phyloP scores from a whole-genome alignment of 208 protist genomes.

The Crithidia fasciculata region DNA sequence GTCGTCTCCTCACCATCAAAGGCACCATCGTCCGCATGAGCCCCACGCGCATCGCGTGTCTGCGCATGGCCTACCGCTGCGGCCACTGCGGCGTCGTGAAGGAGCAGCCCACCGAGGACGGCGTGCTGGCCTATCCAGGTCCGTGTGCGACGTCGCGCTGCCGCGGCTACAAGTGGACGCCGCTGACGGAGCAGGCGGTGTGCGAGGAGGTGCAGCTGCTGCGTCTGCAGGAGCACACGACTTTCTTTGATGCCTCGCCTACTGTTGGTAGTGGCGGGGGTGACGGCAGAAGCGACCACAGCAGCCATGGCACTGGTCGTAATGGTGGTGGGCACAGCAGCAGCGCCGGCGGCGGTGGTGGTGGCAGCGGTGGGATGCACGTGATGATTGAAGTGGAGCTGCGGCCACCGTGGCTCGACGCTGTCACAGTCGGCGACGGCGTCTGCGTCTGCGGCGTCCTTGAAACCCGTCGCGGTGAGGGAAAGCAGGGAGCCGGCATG shows the following conservation, averaged over 20 bases:
- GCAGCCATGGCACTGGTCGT: constrained; percentile 1
- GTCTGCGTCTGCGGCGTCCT: constrained; percentile 74
- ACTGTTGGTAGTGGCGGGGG: not conserved
- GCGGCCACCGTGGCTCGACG: constrained; percentile 67
- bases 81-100: constrained; percentile 62
- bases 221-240: constrained; percentile 80
- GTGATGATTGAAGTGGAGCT: constrained; percentile 85
- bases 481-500: constrained; percentile 35
- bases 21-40: constrained; percentile 85
- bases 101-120: constrained; percentile 60
- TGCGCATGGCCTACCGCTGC: constrained; percentile 72
- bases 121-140: constrained; percentile 74
- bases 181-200: constrained; percentile 53
- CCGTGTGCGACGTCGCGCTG: constrained; percentile 61
- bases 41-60: constrained; percentile 69
- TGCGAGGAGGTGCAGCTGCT: constrained; percentile 88
- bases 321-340: not conserved
- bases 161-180: constrained; percentile 75
- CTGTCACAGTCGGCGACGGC: constrained; percentile 74
- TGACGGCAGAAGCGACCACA: not conserved
- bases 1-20: constrained; percentile 68
- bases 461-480: constrained; percentile 57
- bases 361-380: constrained; percentile 54
- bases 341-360: constrained; percentile 15
- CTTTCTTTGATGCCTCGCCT: constrained; percentile 44